phyloP scores from a whole-genome alignment of 2,329 filamentous ascomycete species.

The Colletotrichum scovillei region DNA sequence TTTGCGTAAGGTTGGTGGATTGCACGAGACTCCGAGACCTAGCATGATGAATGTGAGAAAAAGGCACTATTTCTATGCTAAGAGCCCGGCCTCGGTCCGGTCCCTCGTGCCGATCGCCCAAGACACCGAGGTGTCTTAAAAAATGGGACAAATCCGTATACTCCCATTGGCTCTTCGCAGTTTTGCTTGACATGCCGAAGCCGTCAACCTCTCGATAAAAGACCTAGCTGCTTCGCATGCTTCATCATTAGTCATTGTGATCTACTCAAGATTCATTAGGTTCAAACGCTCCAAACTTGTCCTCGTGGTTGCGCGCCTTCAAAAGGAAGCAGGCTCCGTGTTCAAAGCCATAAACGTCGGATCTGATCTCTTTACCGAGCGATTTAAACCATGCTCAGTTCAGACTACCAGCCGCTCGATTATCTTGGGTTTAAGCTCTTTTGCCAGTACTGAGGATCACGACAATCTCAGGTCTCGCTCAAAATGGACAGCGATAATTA shows the following conservation, averaged over 20 bases:
- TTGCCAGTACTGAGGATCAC: background rate
- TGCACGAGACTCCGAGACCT: background rate
- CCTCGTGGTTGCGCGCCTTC: background rate
- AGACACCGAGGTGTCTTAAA: slow-evolving; percentile 34
- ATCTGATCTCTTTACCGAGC: background rate
- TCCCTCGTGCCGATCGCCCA: background rate
- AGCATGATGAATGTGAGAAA: background rate
- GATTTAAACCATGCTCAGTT: background rate
- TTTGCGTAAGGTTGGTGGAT: background rate
- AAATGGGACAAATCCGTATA: background rate
- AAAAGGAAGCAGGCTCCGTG: background rate
- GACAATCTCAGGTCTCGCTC: background rate
- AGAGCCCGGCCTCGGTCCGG: background rate
- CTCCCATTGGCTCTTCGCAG: background rate
- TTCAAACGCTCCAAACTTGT: background rate
- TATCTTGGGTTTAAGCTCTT: background rate
- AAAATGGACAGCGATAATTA: background rate
- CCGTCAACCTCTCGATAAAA: background rate
- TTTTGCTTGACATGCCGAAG: background rate
- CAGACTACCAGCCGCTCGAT: background rate
- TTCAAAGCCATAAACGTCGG: background rate
- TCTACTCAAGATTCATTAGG: background rate
- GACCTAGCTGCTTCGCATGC: background rate
- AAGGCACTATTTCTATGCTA: background rate
- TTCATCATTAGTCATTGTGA: background rate